These are phyloP conservation scores for Cystobasidium slooffiae DNA, from an alignment of 1,284 basidiomycete species.

Conservation along the genomic window DNA sequence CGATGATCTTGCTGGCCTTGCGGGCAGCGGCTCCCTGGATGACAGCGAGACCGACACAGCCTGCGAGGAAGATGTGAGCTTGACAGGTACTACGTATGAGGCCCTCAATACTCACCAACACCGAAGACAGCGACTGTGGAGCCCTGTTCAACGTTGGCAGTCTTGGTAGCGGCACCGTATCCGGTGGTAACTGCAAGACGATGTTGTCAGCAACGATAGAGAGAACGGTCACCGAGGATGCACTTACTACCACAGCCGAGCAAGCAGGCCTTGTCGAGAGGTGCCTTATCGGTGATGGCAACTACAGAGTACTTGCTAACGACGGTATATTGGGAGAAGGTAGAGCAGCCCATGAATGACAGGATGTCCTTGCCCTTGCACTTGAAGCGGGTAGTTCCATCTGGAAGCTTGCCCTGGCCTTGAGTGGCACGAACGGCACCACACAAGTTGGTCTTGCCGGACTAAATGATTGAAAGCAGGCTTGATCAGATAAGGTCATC, in stretches of 20 bases:
- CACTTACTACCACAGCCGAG: slow-evolving; percentile 53
- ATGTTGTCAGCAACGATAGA: slow-evolving; percentile 81
- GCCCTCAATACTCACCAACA: slow-evolving; percentile 20
- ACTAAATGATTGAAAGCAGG: slow-evolving; percentile 56
- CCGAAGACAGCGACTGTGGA: slow-evolving; percentile 85
- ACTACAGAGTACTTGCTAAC: slow-evolving; percentile 97
- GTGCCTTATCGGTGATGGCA: slow-evolving; percentile 79
- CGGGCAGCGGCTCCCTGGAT: slow-evolving; percentile 79
- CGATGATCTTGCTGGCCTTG: slow-evolving; percentile 85
- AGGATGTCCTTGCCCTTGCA: slow-evolving; percentile 83
- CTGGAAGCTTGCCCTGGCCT: slow-evolving; percentile 95
- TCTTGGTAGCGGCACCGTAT: slow-evolving; percentile 62
- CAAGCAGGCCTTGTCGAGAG: slow-evolving; percentile 91
- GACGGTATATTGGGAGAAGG: slow-evolving; percentile 99
- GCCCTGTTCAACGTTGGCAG: slow-evolving; percentile 59
- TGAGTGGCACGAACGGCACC: slow-evolving; percentile 62
- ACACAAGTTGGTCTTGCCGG: slow-evolving; percentile 97
- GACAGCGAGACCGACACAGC: slow-evolving; percentile 93
- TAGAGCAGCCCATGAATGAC: slow-evolving; percentile 99
- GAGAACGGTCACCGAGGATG: background rate
- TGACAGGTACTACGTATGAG: background rate
- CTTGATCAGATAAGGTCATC: background rate
- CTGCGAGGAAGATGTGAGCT: slow-evolving; percentile 64
- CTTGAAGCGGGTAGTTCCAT: slow-evolving; percentile 86
- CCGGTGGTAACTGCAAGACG: slow-evolving; percentile 58